Conservation (phyloP, 106 monocot species). For the Acanthochlamys bracteata region DNA sequence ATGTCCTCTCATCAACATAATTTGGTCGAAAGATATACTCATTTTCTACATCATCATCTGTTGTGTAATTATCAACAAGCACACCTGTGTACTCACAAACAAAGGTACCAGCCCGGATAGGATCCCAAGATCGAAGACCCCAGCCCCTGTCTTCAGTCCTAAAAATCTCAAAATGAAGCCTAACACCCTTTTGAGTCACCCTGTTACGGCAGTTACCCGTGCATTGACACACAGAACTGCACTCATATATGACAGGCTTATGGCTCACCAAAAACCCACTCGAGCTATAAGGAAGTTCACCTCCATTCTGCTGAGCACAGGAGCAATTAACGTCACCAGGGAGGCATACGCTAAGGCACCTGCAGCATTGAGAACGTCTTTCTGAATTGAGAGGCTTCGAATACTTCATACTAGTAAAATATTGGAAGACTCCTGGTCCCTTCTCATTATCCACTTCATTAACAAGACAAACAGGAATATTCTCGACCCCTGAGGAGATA, state of each 20-base stretch:
- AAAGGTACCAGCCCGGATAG: constrained; percentile 74
- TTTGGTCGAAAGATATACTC: constrained; percentile 44
- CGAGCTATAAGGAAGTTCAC: constrained; percentile 63
- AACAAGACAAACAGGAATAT: constrained; percentile 60
- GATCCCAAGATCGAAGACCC: constrained; percentile 93
- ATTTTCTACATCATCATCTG: constrained; percentile 28
- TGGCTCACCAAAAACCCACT: constrained; percentile 48
- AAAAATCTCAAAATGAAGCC: constrained; percentile 78
- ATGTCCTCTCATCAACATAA: constrained; percentile 29
- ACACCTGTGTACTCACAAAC: constrained; percentile 77
- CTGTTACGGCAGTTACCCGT: constrained; percentile 54
- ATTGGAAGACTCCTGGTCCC: constrained; percentile 42
- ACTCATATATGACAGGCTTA: constrained; percentile 64
- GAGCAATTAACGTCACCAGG: constrained; percentile 51
- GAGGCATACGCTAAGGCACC: constrained; percentile 53
- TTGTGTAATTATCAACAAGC: constrained; percentile 21
- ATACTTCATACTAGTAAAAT: constrained; percentile 36
- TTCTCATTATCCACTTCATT: constrained; percentile 76
- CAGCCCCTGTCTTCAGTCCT: constrained; percentile 62
- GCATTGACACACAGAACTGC: constrained; percentile 48
- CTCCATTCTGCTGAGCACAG: constrained; percentile 52
- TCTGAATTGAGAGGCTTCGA: constrained; percentile 11
- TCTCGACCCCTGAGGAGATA: constrained; percentile 56
- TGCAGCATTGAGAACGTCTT: constrained; percentile 41
- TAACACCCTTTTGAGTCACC: constrained; percentile 51